These are phyloP conservation scores for Patellifolia procumbens DNA, from an alignment of 179 eudicot genomes.

Conservation along the genomic window DNA sequence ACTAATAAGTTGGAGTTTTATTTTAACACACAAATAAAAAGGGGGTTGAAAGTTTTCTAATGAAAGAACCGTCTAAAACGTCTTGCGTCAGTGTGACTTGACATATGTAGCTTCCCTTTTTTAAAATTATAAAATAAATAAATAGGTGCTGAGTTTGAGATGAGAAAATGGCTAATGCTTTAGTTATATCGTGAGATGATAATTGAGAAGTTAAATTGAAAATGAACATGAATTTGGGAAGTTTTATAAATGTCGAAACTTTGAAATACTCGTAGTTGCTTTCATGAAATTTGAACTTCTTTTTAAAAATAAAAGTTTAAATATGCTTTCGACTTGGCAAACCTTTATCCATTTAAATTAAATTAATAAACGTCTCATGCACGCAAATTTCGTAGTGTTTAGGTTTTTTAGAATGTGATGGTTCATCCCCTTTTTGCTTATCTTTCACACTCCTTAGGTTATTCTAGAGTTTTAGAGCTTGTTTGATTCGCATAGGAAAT, in stretches of 20 bases:
- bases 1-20: background rate
- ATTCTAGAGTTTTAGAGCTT: too few species aligned
- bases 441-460: too few species aligned
- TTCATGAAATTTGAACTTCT: slow-evolving; percentile 9
- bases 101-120: slow-evolving; percentile 31
- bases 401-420: slow-evolving; percentile 21
- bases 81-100: slow-evolving; percentile 35
- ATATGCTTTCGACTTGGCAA: slow-evolving; percentile 20
- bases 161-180: background rate
- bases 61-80: slow-evolving; percentile 34
- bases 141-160: background rate
- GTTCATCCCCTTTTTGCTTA: slow-evolving; percentile 18
- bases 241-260: background rate
- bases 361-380: slow-evolving; percentile 20
- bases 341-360: slow-evolving; percentile 23
- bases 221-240: background rate
- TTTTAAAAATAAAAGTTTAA: background rate
- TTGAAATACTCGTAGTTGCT: slow-evolving; percentile 8
- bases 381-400: slow-evolving; percentile 29
- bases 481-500: too few species aligned
- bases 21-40: background rate
- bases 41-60: slow-evolving; percentile 13
- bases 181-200: slow-evolving; percentile 1
- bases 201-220: background rate
- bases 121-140: background rate